A percentile compares a stretch with the other conserved stretches of the same genome.
Conservation (phyloP, 1,139 yeast species). For the Magnusiomyces suaveolens region DNA sequence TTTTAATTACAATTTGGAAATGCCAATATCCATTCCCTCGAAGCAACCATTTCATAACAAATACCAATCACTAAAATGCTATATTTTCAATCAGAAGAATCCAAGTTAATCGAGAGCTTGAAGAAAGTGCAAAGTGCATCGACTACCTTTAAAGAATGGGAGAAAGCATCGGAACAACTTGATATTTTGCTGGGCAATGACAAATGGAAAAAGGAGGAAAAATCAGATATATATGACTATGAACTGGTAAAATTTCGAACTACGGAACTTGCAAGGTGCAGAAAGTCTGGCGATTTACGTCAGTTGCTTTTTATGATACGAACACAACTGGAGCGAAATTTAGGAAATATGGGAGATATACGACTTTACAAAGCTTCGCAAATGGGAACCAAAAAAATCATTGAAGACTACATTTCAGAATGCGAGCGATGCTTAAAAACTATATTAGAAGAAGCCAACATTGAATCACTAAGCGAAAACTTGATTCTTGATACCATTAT, state of each 20-base stretch:
- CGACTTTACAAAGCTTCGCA: constrained; percentile 67
- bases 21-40: neutral
- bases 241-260: constrained; percentile 47
- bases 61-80: neutral
- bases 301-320: constrained; percentile 62
- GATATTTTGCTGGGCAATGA: constrained; percentile 58
- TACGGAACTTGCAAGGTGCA: constrained; percentile 50
- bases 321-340: constrained; percentile 75
- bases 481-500: constrained; percentile 67
- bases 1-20: too few relatives aligned
- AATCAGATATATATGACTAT: constrained; percentile 63
- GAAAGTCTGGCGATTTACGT: constrained; percentile 48
- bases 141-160: constrained; percentile 57
- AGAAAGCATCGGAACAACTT: constrained; percentile 47
- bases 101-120: neutral
- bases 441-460: constrained; percentile 29
- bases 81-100: neutral
- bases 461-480: constrained; percentile 44
- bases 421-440: constrained; percentile 55
- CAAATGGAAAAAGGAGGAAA: constrained; percentile 58
- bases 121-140: neutral
- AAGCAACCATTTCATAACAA: neutral
- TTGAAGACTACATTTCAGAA: constrained; percentile 75
- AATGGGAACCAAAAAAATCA: constrained; percentile 75
- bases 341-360: constrained; percentile 82